These are phyloP conservation scores for Fraxinus greggii DNA, from an alignment of 305 asterid genomes.

Conservation along the genomic window DNA sequence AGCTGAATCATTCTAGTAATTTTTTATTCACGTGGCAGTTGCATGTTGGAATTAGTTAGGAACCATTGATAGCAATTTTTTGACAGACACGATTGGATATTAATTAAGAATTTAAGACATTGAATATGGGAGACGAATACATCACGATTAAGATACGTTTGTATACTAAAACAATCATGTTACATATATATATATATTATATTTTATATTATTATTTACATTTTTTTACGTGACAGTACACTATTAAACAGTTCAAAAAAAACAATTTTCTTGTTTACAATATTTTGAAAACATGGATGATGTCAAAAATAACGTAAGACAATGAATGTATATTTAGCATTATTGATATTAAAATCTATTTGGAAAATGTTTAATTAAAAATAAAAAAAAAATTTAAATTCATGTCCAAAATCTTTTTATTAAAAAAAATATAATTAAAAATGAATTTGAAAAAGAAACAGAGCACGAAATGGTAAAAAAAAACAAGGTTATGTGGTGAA, in stretches of 20 bases:
- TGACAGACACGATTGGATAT: background rate
- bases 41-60: background rate
- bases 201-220: no score
- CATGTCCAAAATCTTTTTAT: background rate
- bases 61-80: background rate
- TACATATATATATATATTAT: no score
- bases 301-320: no score
- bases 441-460: background rate
- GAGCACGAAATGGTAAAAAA: background rate
- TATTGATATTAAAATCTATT: no score
- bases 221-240: no score
- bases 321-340: no score
- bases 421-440: no score
- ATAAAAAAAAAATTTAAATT: background rate
- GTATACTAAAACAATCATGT: no score
- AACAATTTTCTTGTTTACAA: no score
- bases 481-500: background rate
- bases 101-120: no score
- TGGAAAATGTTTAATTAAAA: background rate
- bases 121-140: background rate
- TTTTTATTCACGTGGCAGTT: background rate
- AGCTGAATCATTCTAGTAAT: background rate
- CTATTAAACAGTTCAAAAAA: no score
- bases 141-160: background rate
- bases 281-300: no score